phyloP scores from a whole-genome alignment of 805 yeast species.

The Candida manassasensis region DNA sequence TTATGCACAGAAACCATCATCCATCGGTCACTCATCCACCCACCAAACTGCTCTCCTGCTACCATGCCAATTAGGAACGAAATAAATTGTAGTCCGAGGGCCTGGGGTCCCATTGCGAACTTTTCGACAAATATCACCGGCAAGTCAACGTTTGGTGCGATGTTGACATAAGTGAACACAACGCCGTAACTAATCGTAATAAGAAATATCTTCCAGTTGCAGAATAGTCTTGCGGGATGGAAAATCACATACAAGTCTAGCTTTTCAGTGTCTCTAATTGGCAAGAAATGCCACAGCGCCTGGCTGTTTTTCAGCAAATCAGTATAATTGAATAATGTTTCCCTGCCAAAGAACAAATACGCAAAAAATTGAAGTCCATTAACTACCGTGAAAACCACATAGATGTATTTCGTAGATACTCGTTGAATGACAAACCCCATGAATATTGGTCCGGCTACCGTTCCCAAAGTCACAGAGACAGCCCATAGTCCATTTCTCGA shows the following conservation, averaged over 20 bases:
- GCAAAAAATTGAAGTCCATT: slow-evolving; percentile 11
- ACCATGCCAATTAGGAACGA: slow-evolving; percentile 18
- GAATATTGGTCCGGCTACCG: slow-evolving; percentile 14
- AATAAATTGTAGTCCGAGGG: slow-evolving; percentile 19
- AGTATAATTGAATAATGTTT: slow-evolving; percentile 11
- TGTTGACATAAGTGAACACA: slow-evolving; percentile 18
- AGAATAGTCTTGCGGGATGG: slow-evolving; percentile 9
- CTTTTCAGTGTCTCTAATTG: slow-evolving; percentile 6
- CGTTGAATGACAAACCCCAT: slow-evolving; percentile 14
- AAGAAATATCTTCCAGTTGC: slow-evolving; percentile 9
- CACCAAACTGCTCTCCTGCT: slow-evolving; percentile 21
- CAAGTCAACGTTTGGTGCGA: slow-evolving; percentile 19
- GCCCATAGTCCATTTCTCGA: slow-evolving; percentile 15
- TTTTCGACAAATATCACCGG: slow-evolving; percentile 16
- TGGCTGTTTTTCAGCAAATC: slow-evolving; percentile 6
- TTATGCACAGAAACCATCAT: slow-evolving; percentile 9
- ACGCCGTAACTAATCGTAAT: slow-evolving; percentile 16
- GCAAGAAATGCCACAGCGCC: slow-evolving; percentile 3
- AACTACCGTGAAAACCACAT: slow-evolving; percentile 12
- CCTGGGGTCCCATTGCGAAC: slow-evolving; percentile 18
- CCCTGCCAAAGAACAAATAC: slow-evolving; percentile 11
- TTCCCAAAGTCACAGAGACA: slow-evolving; percentile 12
- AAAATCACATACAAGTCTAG: slow-evolving; percentile 7
- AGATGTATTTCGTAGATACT: slow-evolving; percentile 10
- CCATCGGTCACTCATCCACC: slow-evolving; percentile 19